Conservation (phyloP, 352 stramenopile genomes). For the Pythium sukuiense region DNA sequence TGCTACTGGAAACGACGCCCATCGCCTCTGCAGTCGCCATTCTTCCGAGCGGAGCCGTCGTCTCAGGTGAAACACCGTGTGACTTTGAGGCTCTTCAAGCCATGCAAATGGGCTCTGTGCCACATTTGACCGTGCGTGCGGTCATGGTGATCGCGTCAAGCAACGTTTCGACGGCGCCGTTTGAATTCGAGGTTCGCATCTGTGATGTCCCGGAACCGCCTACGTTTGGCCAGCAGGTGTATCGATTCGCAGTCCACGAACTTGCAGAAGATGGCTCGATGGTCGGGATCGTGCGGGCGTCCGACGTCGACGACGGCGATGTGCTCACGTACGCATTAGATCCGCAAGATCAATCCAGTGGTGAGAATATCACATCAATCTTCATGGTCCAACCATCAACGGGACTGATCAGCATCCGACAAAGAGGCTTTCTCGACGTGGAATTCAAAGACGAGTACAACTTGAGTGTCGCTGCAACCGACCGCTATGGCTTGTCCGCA, state of each 20-base stretch:
- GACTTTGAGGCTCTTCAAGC: constrained; percentile 24
- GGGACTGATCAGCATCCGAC: constrained; percentile 14
- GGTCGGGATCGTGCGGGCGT: constrained; percentile 41
- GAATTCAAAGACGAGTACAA: constrained; percentile 19
- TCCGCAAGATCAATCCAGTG: constrained; percentile 5
- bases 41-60: constrained; percentile 7
- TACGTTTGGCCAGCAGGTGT: constrained; percentile 25
- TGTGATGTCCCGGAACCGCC: constrained; percentile 30
- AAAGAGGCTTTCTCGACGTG: constrained; percentile 11
- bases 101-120: background rate
- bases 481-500: constrained; percentile 27
- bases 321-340: constrained; percentile 29
- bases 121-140: constrained; percentile 15
- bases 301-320: constrained; percentile 43
- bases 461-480: constrained; percentile 22
- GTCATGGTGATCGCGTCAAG: constrained; percentile 3
- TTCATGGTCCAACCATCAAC: constrained; percentile 22
- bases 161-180: constrained; percentile 12
- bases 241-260: constrained; percentile 46
- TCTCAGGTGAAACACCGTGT: constrained; percentile 6
- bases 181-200: constrained; percentile 28
- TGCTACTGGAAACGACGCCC: constrained; percentile 29
- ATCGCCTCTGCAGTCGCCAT: constrained; percentile 26
- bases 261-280: constrained; percentile 31
- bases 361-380: constrained; percentile 11